Evolutionary conservation across 129 eudicot genomes (phyloP).

Genomic region (Flaveria linearis): DNA sequence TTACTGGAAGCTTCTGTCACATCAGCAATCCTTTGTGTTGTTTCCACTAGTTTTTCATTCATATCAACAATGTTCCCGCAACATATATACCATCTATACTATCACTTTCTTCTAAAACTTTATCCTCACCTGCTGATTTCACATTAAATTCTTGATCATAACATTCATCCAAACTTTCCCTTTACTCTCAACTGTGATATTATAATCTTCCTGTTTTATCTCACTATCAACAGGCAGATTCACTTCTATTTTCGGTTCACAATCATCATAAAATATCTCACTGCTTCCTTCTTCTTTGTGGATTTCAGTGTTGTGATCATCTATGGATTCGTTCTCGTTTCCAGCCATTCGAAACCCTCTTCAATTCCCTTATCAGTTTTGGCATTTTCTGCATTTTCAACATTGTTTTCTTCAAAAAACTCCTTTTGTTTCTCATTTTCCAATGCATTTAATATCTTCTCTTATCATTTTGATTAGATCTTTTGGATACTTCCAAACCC

Average conservation of each 20-base stretch:
- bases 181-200: too few relatives aligned
- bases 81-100: conserved; percentile 24
- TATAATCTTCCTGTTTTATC: too few relatives aligned
- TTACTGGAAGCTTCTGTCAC: background rate
- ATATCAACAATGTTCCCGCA: conserved; percentile 30
- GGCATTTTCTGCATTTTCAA: conserved; percentile 16
- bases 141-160: conserved; percentile 8
- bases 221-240: too few relatives aligned
- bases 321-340: background rate
- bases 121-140: conserved; percentile 25
- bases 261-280: too few relatives aligned
- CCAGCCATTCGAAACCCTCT: conserved; percentile 3
- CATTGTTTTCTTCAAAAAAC: conserved; percentile 16
- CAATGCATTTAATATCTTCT: too few relatives aligned
- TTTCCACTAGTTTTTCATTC: conserved; percentile 12
- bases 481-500: conserved; percentile 22
- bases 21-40: background rate
- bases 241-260: too few relatives aligned
- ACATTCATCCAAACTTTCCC: too few relatives aligned
- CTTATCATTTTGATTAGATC: conserved; percentile 10
- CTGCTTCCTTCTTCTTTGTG: too few relatives aligned
- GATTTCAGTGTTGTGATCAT: too few relatives aligned
- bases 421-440: conserved; percentile 31
- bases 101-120: conserved; percentile 32
- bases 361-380: conserved; percentile 27